Percentiles rank a stretch among this genome's conserved stretches.
phyloP scores from a whole-genome alignment of 331 rosid species.

The Cucumis variabilis region DNA sequence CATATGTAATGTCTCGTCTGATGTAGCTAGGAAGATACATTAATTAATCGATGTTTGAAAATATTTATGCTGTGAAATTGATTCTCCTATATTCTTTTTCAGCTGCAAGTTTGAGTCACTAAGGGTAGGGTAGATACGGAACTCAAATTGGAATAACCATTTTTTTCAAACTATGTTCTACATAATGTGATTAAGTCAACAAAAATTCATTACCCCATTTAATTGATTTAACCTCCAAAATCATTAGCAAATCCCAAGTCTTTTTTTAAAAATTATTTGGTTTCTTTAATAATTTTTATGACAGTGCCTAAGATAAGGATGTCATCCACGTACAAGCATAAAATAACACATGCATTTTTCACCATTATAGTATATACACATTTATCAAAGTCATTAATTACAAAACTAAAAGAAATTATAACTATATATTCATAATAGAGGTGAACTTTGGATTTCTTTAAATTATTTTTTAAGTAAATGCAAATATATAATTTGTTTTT shows the following conservation, averaged over 20 bases:
- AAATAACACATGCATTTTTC: too few species aligned
- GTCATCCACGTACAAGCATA: too few species aligned
- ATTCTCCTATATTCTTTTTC: not conserved
- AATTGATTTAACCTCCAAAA: not conserved
- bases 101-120: not conserved
- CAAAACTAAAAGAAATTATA: too few species aligned
- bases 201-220: not conserved
- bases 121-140: not conserved
- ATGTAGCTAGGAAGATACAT: not conserved
- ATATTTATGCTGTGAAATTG: not conserved
- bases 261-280: not conserved
- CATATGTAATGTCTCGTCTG: not conserved
- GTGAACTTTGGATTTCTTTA: too few species aligned
- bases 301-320: too few species aligned
- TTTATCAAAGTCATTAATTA: too few species aligned
- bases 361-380: too few species aligned
- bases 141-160: not conserved
- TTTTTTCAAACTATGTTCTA: not conserved
- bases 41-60: not conserved
- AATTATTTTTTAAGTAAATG: too few species aligned
- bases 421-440: too few species aligned
- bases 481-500: too few species aligned
- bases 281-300: too few species aligned
- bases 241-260: not conserved
- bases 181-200: conserved; percentile 18